Percentiles rank a stretch among this genome's conserved stretches.
Evolutionary conservation across 768 basidiomycete species (phyloP).

Genomic region (Crucibulum laeve): DNA sequence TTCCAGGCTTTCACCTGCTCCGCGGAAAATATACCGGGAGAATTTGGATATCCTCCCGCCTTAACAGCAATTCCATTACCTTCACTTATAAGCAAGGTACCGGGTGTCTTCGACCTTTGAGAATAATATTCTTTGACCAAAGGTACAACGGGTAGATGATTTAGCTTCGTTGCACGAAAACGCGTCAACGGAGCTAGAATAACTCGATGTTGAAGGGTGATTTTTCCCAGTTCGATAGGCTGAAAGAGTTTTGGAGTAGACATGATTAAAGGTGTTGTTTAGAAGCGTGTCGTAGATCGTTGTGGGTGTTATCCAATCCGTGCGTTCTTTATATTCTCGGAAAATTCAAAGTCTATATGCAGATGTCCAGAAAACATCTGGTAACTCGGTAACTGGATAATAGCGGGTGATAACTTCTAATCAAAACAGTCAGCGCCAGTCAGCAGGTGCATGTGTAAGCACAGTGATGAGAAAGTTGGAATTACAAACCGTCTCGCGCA

Average conservation of each 20-base stretch:
- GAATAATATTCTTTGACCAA: conserved; percentile 26
- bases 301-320: too few relatives aligned
- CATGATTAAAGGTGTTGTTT: too few relatives aligned
- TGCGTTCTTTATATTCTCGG: too few relatives aligned
- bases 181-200: conserved; percentile 1
- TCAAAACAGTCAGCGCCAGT: too few relatives aligned
- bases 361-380: too few relatives aligned
- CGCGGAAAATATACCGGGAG: conserved; percentile 37
- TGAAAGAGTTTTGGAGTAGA: conserved; percentile 1
- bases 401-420: too few relatives aligned
- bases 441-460: too few relatives aligned
- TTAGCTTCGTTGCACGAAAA: neutral
- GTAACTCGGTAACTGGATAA: too few relatives aligned
- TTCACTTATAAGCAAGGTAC: conserved; percentile 31
- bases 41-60: conserved; percentile 25
- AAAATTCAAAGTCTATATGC: too few relatives aligned
- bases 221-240: neutral
- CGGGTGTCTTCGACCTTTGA: conserved; percentile 26
- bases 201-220: neutral
- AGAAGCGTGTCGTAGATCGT: too few relatives aligned
- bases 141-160: conserved; percentile 1
- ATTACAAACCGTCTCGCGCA: too few relatives aligned
- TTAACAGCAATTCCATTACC: conserved; percentile 29
- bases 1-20: conserved; percentile 37
- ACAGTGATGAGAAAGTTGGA: too few relatives aligned